Evolutionary conservation across 805 yeast genomes (phyloP), one percentile per base, ranked within the genome.

Genomic region (Lipomyces kockii): DNA sequence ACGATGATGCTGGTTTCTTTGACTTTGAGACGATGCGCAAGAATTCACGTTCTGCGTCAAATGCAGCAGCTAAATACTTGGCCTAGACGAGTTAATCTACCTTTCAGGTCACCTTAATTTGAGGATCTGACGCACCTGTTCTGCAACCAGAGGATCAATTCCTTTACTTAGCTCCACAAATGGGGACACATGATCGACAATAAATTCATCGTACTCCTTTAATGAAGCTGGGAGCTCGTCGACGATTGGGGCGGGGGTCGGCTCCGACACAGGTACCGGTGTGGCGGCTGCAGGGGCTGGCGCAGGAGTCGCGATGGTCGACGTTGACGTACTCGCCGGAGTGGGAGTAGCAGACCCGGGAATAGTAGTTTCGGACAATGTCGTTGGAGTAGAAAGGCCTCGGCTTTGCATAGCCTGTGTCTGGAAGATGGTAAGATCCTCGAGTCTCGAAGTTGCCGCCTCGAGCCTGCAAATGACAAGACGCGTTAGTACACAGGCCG

Each of bases 371-470:
- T 58, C 61, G 6, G 35, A 25, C 53, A 35, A 58, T 6, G 27
- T 58, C 29, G n/a, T 32, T 4, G 61, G 25, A 35, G 49, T 29
- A n/a, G 29, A 22, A 20, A 49, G 64, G 12, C 58, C 60, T 53
- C 54, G 27, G 32, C 59, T 61, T 65, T 79, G 80, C 62, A 81
- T 75, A 59, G 85, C 82, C 51, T 85, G 86, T 73, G 88, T 91
- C 76, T 91, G 97, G 77, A 84, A 88, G 62, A 89, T 84, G 37
- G 96, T 91, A 58, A 92, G 87, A 77, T 92, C 97, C 76, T 92
- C 98, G 73, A 92, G 85, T 60, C 98, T 87, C 5, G 97, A 89
- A 9, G 98, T 91, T 46, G 97, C 97, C 17, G 97, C 94, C 78
- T 92, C 98, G 74, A 92, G 85, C 72, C 97, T 84, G 75, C 76